These are phyloP conservation scores for Amanita molliuscula DNA, from an alignment of 768 basidiomycete genomes.

Conservation along the genomic window DNA sequence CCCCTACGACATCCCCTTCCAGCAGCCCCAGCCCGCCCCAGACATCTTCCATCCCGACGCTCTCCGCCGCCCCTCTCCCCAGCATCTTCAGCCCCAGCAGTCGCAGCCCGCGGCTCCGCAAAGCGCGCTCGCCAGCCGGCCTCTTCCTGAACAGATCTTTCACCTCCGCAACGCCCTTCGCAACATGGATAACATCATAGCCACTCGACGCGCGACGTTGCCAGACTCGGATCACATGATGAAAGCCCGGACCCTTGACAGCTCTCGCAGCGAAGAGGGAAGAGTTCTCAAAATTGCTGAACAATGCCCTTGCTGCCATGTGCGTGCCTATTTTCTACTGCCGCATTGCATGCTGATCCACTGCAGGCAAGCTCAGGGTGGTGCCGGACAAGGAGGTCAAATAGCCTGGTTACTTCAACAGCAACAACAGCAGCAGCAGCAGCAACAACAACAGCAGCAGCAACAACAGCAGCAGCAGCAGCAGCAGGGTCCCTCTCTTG, in stretches of 20 bases:
- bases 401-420: constrained; percentile 11
- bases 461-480: constrained; percentile 18
- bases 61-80: constrained; percentile 37
- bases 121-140: not conserved
- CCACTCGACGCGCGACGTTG: not conserved
- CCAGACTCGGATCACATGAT: constrained; percentile 4
- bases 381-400: not conserved
- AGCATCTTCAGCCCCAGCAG: constrained; percentile 4
- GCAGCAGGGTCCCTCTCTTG: constrained; percentile 8
- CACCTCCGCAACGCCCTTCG: constrained; percentile 3
- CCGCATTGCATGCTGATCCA: not conserved
- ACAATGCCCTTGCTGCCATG: not conserved
- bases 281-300: not conserved
- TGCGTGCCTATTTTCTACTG: not conserved
- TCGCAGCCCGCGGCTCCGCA: not conserved
- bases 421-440: constrained; percentile 18
- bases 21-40: not conserved
- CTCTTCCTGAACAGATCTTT: constrained; percentile 1
- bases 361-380: constrained; percentile 3
- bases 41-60: constrained; percentile 23
- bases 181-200: not conserved
- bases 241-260: constrained; percentile 1
- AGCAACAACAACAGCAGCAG: constrained; percentile 18
- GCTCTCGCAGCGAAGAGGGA: not conserved
- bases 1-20: not conserved